A percentile compares a stretch with the other conserved stretches of the same genome.
phyloP scores from a whole-genome alignment of 805 yeast species.

The Zygoascus bituminiphila region DNA sequence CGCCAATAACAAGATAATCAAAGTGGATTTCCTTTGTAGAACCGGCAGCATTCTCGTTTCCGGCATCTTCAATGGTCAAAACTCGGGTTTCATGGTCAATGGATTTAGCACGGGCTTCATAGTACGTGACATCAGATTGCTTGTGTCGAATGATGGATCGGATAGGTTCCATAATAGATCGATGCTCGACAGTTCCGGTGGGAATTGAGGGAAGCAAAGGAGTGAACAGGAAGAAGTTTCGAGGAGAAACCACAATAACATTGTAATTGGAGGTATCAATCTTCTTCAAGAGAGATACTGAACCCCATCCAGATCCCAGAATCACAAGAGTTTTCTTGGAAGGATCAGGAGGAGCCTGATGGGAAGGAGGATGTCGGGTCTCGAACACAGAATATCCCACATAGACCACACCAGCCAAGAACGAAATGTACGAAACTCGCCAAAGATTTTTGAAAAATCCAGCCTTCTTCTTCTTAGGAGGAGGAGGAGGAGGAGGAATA shows the following conservation, averaged over 20 bases:
- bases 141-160: conserved; percentile 72
- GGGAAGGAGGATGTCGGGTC: conserved; percentile 29
- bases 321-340: conserved; percentile 66
- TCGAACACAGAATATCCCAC: conserved; percentile 44
- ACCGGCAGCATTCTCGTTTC: conserved; percentile 33
- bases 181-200: conserved; percentile 81
- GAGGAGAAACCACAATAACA: conserved; percentile 84
- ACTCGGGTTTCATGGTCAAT: conserved; percentile 66
- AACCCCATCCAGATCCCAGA: conserved; percentile 85
- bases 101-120: conserved; percentile 84
- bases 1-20: conserved; percentile 85
- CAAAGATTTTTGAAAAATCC: conserved; percentile 35
- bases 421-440: conserved; percentile 43
- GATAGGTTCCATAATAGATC: conserved; percentile 91
- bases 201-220: conserved; percentile 94
- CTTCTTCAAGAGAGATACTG: conserved; percentile 73
- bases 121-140: conserved; percentile 69
- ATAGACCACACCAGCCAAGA: conserved; percentile 47
- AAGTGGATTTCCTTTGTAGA: conserved; percentile 45
- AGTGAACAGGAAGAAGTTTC: conserved; percentile 92
- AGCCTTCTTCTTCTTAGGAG: conserved; percentile 7
- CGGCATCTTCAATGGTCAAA: conserved; percentile 44
- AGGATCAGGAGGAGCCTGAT: conserved; percentile 41
- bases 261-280: conserved; percentile 82
- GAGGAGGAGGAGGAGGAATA: not conserved